Conservation (phyloP, 2,329 filamentous ascomycete species). For the Aspergillus calidoustus region DNA sequence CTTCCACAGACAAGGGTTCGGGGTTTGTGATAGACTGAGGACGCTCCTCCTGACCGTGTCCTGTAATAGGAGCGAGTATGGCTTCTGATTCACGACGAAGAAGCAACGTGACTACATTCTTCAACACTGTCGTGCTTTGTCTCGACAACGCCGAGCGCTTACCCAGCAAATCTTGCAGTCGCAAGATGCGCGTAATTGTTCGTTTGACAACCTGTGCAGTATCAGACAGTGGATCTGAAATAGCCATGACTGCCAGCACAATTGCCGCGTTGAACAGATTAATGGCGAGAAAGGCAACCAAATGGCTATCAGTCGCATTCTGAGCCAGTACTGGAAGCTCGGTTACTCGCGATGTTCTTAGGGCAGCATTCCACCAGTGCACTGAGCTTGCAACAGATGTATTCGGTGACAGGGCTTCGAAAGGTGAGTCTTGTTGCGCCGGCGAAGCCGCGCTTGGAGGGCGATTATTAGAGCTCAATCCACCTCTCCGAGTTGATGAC, state of each 20-base stretch:
- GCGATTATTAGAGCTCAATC: background rate
- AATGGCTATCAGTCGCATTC: conserved; percentile 48
- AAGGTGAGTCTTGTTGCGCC: conserved; percentile 4
- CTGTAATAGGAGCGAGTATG: conserved; percentile 29
- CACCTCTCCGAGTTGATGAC: conserved; percentile 2
- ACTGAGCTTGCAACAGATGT: conserved; percentile 22
- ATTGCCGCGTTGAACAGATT: conserved; percentile 53
- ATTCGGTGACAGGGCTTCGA: conserved; percentile 6
- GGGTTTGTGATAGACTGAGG: conserved; percentile 1
- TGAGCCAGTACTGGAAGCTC: conserved; percentile 38
- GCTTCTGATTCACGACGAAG: conserved; percentile 31
- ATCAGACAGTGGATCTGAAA: conserved; percentile 49
- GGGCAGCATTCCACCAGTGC: conserved; percentile 41
- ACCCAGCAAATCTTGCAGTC: conserved; percentile 45
- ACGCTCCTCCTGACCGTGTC: background rate
- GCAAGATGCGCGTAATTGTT: conserved; percentile 48
- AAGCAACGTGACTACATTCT: conserved; percentile 31
- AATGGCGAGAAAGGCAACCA: conserved; percentile 51
- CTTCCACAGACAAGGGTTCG: conserved; percentile 27
- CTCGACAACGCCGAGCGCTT: conserved; percentile 41
- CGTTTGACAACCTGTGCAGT: conserved; percentile 50
- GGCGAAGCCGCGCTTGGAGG: background rate
- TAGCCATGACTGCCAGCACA: conserved; percentile 48
- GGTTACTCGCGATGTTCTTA: conserved; percentile 46
- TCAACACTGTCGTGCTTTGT: conserved; percentile 35